phyloP scores from a whole-genome alignment of 148 eudicot species.

The Polygonum aviculare region DNA sequence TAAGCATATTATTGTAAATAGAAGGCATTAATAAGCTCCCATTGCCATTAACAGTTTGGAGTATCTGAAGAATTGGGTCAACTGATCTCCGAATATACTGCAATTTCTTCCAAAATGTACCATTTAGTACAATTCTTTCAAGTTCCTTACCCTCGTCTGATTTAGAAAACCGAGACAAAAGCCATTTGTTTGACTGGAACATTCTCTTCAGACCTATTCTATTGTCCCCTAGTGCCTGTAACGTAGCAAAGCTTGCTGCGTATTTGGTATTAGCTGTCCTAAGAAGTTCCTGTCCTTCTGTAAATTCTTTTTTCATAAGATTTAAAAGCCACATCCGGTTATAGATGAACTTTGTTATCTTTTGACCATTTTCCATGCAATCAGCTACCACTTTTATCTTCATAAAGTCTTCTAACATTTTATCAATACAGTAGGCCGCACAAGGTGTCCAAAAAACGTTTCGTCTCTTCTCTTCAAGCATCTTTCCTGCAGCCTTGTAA shows the following conservation, averaged over 20 bases:
- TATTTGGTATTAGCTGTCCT: slow-evolving; percentile 53
- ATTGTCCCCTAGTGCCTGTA: slow-evolving; percentile 58
- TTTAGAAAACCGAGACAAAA: slow-evolving; percentile 56
- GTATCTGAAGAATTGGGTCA: slow-evolving; percentile 66
- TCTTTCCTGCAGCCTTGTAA: slow-evolving; percentile 84
- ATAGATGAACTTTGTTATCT: slow-evolving; percentile 73
- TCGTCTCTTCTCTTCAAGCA: slow-evolving; percentile 87
- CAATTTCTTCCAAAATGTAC: slow-evolving; percentile 86
- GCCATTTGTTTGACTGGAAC: slow-evolving; percentile 83
- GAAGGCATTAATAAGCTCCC: slow-evolving; percentile 65
- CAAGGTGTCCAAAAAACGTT: slow-evolving; percentile 89
- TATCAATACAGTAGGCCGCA: slow-evolving; percentile 68
- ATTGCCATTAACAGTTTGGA: slow-evolving; percentile 49
- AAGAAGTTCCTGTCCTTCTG: slow-evolving; percentile 75
- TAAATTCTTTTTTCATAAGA: slow-evolving; percentile 76
- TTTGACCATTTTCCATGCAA: slow-evolving; percentile 73
- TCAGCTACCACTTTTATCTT: slow-evolving; percentile 69
- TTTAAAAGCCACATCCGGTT: slow-evolving; percentile 59
- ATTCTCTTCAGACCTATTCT: slow-evolving; percentile 58
- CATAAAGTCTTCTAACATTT: slow-evolving; percentile 67
- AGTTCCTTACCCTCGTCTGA: slow-evolving; percentile 84
- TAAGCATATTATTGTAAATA: slow-evolving; percentile 69
- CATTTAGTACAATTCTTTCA: slow-evolving; percentile 52
- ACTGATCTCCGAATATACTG: slow-evolving; percentile 59
- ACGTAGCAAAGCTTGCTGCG: slow-evolving; percentile 63